Evolutionary conservation across 805 yeast genomes (phyloP).

Genomic region (Metschnikowia sp.): DNA sequence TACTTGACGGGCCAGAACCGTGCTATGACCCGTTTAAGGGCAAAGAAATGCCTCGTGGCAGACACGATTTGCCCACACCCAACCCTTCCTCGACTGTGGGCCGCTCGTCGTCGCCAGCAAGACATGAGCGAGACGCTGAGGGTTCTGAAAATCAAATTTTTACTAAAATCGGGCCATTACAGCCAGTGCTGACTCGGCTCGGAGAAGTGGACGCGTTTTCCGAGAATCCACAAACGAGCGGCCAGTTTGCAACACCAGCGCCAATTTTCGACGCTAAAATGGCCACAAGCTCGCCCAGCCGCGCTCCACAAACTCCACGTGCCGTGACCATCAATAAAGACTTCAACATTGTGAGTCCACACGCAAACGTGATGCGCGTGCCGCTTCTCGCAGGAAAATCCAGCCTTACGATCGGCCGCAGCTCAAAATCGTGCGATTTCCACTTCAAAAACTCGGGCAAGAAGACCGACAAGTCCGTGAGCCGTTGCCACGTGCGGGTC

Average conservation of each 20-base stretch:
- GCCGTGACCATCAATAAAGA: slow-evolving; percentile 27
- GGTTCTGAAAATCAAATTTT: neutral
- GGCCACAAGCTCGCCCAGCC: neutral
- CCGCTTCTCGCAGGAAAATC: slow-evolving; percentile 39
- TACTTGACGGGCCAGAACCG: slow-evolving; percentile 23
- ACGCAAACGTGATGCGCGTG: slow-evolving; percentile 29
- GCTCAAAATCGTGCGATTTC: slow-evolving; percentile 57
- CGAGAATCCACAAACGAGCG: neutral
- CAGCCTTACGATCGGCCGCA: slow-evolving; percentile 58
- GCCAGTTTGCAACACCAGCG: neutral
- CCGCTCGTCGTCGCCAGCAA: slow-evolving; percentile 40
- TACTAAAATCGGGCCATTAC: too few species aligned
- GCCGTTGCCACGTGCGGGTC: slow-evolving; percentile 62
- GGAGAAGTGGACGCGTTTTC: neutral
- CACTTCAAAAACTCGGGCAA: slow-evolving; percentile 28
- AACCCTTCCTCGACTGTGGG: slow-evolving; percentile 55
- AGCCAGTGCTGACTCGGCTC: too few species aligned
- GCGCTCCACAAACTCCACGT: neutral
- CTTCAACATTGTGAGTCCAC: slow-evolving; percentile 36
- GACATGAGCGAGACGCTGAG: slow-evolving; percentile 12
- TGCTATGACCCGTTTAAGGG: slow-evolving; percentile 10
- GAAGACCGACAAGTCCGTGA: slow-evolving; percentile 52
- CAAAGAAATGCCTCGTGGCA: slow-evolving; percentile 15
- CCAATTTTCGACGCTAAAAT: neutral
- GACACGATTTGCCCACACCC: slow-evolving; percentile 60